Evolutionary conservation across 768 basidiomycete species (phyloP), one percentile per base, ranked within the genome.

Genomic region (Boletellus emodensis): DNA sequence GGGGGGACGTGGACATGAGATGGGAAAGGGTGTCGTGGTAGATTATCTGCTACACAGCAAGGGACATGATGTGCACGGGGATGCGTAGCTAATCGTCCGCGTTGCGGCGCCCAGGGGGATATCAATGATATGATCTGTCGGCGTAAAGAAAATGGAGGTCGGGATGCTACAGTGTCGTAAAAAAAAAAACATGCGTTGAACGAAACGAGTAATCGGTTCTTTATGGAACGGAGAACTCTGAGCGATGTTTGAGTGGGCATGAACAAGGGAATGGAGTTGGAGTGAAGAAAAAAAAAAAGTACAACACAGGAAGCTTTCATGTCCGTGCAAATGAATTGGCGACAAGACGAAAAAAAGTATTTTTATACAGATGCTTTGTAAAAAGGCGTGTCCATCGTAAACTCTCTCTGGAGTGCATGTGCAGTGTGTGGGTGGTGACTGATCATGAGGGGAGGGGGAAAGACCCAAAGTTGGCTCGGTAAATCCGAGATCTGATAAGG

Each of bases 31-130:
- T 26, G 24, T 26, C 24, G 24, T 45, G 24, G 63, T 58, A 52
- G 43, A 55, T 54, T 63, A 66, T 61, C 59, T 61, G 53, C 50
- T 51, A 46, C 51, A 52, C 62, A 46, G 20, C 44, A 38, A 38
- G 33, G 28, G 41, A 38, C 36, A 51, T 49, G 34, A 53, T 36
- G 30, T 30, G 30, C 30, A 30, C 30, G 30, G 30, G 30, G 8
- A 30, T 30, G 30, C 30, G 30, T 30, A 30, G 30, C 30, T 30
- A 30, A 30, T 30, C 30, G 30, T 30, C 30, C 30, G 30, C 30
- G 3, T 30, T 10, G 30, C 30, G 30, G 30, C 30, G 30, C 30
- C 30, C 30, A 30, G 26, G 34, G 49, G 49, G 51, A 54, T 59
- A 18, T 30, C 30, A 10, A 30, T 30, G 30, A 60, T 28, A 52